These are phyloP conservation scores for Pistacia integerrima DNA, from an alignment of 345 rosid genomes.

Conservation along the genomic window DNA sequence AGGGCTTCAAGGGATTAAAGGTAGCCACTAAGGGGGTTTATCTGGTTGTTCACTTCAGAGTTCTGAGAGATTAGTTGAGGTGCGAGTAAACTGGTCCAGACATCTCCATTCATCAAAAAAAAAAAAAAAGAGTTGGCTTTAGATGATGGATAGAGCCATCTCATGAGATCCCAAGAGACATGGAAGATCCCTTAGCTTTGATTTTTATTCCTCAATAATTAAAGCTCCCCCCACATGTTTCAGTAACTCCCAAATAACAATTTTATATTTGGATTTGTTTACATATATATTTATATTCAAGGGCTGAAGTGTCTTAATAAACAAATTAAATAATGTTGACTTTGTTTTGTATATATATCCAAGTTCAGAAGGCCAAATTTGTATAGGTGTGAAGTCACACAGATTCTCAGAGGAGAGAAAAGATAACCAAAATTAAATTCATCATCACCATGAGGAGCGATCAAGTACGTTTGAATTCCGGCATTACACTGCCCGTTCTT, in stretches of 20 bases:
- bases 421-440: not conserved
- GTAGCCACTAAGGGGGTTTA: too few relatives aligned
- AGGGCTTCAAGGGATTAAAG: too few relatives aligned
- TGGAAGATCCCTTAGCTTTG: conserved; percentile 67
- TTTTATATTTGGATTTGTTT: conserved; percentile 4
- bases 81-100: too few relatives aligned
- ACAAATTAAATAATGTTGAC: conserved; percentile 50
- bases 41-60: too few relatives aligned
- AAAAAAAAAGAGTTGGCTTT: not conserved
- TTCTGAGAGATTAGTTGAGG: too few relatives aligned
- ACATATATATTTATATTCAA: not conserved
- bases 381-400: not conserved
- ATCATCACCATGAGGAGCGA: conserved; percentile 40
- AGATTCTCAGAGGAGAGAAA: not conserved
- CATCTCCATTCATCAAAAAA: too few relatives aligned
- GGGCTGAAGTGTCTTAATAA: conserved; percentile 29
- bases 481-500: conserved; percentile 61
- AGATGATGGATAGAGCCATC: conserved; percentile 33
- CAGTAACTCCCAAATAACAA: conserved; percentile 8
- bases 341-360: conserved; percentile 35
- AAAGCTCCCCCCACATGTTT: not conserved
- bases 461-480: conserved; percentile 57
- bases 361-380: conserved; percentile 5
- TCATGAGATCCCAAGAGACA: conserved; percentile 74
- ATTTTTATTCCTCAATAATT: conserved; percentile 31